A percentile compares a stretch with the other conserved stretches of the same genome.
Conservation (phyloP, 768 basidiomycete species). For the Amanita brunnescens region DNA sequence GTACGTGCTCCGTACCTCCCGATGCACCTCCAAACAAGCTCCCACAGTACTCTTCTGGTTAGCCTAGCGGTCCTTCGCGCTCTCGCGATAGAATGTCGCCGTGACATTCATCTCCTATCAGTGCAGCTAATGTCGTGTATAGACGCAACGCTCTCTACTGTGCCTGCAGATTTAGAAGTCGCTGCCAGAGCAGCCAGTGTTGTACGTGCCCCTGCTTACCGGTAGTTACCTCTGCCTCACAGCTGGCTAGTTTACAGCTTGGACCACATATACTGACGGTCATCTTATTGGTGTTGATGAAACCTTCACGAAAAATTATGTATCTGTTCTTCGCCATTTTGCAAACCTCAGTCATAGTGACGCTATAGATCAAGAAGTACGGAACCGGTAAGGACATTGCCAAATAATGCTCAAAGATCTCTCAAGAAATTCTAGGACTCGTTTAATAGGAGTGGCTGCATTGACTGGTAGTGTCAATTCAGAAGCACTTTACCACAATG, state of each 20-base stretch:
- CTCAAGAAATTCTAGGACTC: conserved; percentile 42
- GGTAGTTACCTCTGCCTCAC: background rate
- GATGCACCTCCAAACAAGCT: conserved; percentile 8
- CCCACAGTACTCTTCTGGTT: conserved; percentile 62
- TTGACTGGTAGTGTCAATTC: conserved; percentile 75
- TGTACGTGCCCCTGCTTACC: conserved; percentile 32
- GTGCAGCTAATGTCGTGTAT: conserved; percentile 60
- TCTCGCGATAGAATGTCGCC: conserved; percentile 79
- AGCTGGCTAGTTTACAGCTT: conserved; percentile 68
- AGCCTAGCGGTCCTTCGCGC: conserved; percentile 77
- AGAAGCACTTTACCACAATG: conserved; percentile 71
- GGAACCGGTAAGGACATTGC: conserved; percentile 52
- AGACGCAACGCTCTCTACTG: conserved; percentile 41
- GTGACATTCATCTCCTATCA: conserved; percentile 71
- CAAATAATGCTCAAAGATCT: background rate
- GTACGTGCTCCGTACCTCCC: conserved; percentile 35
- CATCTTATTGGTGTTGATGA: conserved; percentile 74
- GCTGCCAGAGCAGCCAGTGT: conserved; percentile 71
- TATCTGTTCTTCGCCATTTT: conserved; percentile 59
- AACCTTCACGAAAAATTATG: conserved; percentile 58
- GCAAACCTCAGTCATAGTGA: conserved; percentile 46
- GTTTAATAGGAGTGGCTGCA: conserved; percentile 80
- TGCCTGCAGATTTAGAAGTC: conserved; percentile 66
- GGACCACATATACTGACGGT: conserved; percentile 88
- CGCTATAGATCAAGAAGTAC: conserved; percentile 55